These are phyloP conservation scores for Sordariomycetes sp. DNA, from an alignment of 2,329 filamentous ascomycete genomes.

Conservation along the genomic window DNA sequence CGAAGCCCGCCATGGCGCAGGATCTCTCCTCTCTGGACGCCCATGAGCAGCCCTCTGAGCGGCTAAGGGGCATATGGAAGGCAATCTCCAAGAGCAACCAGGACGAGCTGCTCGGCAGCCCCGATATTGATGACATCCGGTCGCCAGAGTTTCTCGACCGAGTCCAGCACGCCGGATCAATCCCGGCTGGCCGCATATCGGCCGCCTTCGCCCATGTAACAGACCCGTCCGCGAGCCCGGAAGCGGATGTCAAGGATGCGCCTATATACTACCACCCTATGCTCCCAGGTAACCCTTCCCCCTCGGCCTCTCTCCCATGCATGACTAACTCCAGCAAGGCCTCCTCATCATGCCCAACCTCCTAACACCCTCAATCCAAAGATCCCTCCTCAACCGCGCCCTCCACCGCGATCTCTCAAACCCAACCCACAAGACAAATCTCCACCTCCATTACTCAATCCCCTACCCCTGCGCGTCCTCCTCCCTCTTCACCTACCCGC, in stretches of 20 bases:
- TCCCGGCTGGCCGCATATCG: conserved; percentile 30
- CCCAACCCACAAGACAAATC: conserved; percentile 70
- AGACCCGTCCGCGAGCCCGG: conserved; percentile 14
- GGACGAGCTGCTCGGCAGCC: conserved; percentile 36
- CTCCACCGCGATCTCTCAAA: conserved; percentile 69
- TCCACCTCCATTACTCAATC: conserved; percentile 73
- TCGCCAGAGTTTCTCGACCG: conserved; percentile 23
- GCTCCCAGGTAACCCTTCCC: conserved; percentile 48
- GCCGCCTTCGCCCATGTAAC: conserved; percentile 26
- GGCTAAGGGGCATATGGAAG: conserved; percentile 66
- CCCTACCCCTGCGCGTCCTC: conserved; percentile 35
- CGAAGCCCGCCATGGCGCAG: not conserved
- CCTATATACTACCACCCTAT: conserved; percentile 53
- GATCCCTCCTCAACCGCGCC: conserved; percentile 58
- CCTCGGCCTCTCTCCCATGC: not conserved
- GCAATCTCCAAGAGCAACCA: conserved; percentile 52
- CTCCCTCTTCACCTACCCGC: conserved; percentile 45
- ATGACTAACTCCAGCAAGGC: conserved; percentile 39
- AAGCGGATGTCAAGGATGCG: conserved; percentile 22
- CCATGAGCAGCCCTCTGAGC: conserved; percentile 64
- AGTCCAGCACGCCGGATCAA: conserved; percentile 33
- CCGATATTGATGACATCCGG: conserved; percentile 39
- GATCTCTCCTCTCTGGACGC: conserved; percentile 51
- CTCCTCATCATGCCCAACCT: conserved; percentile 69
- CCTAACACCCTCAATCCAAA: conserved; percentile 59